Conservation (phyloP, 2,329 filamentous ascomycete genomes). For the Bipolaris oryzae region DNA sequence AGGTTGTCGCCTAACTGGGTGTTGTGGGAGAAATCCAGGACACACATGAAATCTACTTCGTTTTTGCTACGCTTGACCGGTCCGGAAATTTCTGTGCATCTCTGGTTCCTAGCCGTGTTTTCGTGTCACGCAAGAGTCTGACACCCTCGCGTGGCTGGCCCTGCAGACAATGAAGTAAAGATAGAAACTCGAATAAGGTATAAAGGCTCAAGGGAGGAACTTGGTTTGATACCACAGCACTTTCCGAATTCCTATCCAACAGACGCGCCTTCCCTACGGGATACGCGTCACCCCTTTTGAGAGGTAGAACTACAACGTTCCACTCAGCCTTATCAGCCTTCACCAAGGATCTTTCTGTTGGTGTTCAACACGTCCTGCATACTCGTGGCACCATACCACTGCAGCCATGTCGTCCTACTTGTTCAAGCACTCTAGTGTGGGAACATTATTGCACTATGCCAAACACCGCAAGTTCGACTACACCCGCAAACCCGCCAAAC, state of each 20-base stretch:
- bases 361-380: neutral
- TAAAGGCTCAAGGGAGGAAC: neutral
- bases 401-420: slow-evolving; percentile 31
- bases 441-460: slow-evolving; percentile 25
- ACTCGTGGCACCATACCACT: neutral
- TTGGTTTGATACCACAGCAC: neutral
- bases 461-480: slow-evolving; percentile 31
- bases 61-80: neutral
- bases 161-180: neutral
- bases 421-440: slow-evolving; percentile 27
- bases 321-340: neutral
- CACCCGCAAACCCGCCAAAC: slow-evolving; percentile 20
- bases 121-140: neutral
- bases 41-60: neutral
- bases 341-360: neutral
- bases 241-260: neutral
- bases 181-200: neutral
- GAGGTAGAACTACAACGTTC: neutral
- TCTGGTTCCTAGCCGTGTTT: neutral
- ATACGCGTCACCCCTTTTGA: neutral
- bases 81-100: neutral
- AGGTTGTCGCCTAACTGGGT: neutral
- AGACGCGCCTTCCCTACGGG: neutral
- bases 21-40: neutral
- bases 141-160: neutral